Conservation (phyloP, 345 rosid genomes). For the Linum lewisii region DNA sequence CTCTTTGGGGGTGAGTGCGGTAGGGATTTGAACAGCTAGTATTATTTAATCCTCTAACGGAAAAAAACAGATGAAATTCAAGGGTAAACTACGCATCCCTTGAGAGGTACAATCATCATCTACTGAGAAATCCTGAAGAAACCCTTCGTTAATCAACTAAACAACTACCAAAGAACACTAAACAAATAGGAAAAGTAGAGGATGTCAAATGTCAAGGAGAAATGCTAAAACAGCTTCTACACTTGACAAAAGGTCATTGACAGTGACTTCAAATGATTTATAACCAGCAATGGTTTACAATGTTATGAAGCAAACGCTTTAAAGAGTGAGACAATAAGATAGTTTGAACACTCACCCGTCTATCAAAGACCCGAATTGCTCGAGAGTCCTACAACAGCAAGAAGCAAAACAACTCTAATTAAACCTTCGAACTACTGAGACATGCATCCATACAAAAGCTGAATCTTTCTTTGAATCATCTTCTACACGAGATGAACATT, state of each 20-base stretch:
- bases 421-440: neutral
- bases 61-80: too few species aligned
- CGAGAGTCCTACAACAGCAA: slow-evolving; percentile 54
- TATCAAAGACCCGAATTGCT: slow-evolving; percentile 83
- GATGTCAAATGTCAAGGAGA: neutral
- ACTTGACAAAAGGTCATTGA: neutral
- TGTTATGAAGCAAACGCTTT: neutral
- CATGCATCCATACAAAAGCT: neutral
- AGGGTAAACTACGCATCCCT: too few species aligned
- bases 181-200: neutral
- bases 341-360: slow-evolving; percentile 53
- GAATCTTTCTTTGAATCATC: neutral
- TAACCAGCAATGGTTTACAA: neutral
- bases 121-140: too few species aligned
- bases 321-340: neutral
- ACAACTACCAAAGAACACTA: neutral
- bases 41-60: too few species aligned
- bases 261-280: neutral
- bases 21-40: too few species aligned
- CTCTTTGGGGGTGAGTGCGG: too few species aligned
- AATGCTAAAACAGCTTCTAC: neutral
- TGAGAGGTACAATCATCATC: too few species aligned
- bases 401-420: neutral
- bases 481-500: neutral
- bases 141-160: too few species aligned